phyloP scores from a whole-genome alignment of 495 filamentous ascomycete genomes.

The Penicillium lividum region DNA sequence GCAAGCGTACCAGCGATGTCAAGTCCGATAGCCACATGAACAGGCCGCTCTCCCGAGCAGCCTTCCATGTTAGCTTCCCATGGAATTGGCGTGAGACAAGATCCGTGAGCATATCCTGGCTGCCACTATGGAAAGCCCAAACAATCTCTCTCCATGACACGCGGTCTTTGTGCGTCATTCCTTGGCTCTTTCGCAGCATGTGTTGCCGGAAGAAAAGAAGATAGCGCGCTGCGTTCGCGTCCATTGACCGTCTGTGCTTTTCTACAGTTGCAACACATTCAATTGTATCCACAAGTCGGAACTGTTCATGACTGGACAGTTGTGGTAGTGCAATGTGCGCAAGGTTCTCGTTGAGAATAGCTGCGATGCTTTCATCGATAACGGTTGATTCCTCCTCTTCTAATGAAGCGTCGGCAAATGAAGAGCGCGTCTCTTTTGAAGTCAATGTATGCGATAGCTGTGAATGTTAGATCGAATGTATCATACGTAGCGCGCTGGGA shows the following conservation, averaged over 20 bases:
- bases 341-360: slow-evolving; percentile 74
- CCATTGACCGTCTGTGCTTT: slow-evolving; percentile 86
- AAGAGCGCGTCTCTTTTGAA: slow-evolving; percentile 54
- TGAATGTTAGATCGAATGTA: slow-evolving; percentile 26
- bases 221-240: slow-evolving; percentile 89
- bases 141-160: slow-evolving; percentile 92
- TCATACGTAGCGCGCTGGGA: not conserved
- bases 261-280: slow-evolving; percentile 87
- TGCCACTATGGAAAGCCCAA: slow-evolving; percentile 90
- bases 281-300: slow-evolving; percentile 81
- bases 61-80: slow-evolving; percentile 76
- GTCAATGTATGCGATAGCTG: slow-evolving; percentile 41
- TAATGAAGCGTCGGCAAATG: slow-evolving; percentile 51
- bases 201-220: slow-evolving; percentile 88
- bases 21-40: slow-evolving; percentile 92
- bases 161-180: slow-evolving; percentile 58
- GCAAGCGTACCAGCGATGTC: slow-evolving; percentile 66
- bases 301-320: slow-evolving; percentile 85
- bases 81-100: slow-evolving; percentile 81
- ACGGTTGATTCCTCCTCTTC: slow-evolving; percentile 61
- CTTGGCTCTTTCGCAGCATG: slow-evolving; percentile 65
- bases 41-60: slow-evolving; percentile 82
- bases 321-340: slow-evolving; percentile 73
- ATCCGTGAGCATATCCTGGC: slow-evolving; percentile 90
- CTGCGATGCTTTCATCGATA: slow-evolving; percentile 72